Conservation (phyloP, 176 grass and related monocot genomes). For the Otatea glauca region DNA sequence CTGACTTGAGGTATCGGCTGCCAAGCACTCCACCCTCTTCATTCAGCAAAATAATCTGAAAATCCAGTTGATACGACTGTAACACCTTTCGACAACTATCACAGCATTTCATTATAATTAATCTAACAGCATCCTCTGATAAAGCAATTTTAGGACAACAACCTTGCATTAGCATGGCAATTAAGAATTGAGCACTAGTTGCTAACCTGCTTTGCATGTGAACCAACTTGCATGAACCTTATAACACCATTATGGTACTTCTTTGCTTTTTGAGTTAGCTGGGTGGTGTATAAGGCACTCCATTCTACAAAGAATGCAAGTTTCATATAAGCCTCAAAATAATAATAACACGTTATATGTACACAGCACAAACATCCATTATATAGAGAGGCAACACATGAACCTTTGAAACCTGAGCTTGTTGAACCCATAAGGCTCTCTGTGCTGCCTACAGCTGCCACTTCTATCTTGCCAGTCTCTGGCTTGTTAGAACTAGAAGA, state of each 20-base stretch:
- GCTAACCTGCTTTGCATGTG: slow-evolving; percentile 69
- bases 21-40: slow-evolving; percentile 62
- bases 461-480: slow-evolving; percentile 24
- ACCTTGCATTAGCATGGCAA: slow-evolving; percentile 31
- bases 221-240: slow-evolving; percentile 57
- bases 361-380: slow-evolving; percentile 25
- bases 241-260: slow-evolving; percentile 83
- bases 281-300: slow-evolving; percentile 74
- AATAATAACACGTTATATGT: neutral
- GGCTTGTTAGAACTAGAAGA: slow-evolving; percentile 30
- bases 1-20: slow-evolving; percentile 67
- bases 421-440: slow-evolving; percentile 12
- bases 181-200: neutral
- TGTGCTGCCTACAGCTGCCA: neutral
- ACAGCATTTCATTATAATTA: slow-evolving; percentile 28
- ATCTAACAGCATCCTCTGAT: slow-evolving; percentile 28
- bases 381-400: neutral
- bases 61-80: slow-evolving; percentile 21
- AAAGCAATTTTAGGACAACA: slow-evolving; percentile 9
- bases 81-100: slow-evolving; percentile 9
- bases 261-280: slow-evolving; percentile 83
- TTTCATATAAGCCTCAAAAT: slow-evolving; percentile 9
- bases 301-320: slow-evolving; percentile 60
- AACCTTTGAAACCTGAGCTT: slow-evolving; percentile 39
- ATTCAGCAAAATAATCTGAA: slow-evolving; percentile 67